Conservation (phyloP, 1,284 basidiomycete species). For the Irpex sp. region DNA sequence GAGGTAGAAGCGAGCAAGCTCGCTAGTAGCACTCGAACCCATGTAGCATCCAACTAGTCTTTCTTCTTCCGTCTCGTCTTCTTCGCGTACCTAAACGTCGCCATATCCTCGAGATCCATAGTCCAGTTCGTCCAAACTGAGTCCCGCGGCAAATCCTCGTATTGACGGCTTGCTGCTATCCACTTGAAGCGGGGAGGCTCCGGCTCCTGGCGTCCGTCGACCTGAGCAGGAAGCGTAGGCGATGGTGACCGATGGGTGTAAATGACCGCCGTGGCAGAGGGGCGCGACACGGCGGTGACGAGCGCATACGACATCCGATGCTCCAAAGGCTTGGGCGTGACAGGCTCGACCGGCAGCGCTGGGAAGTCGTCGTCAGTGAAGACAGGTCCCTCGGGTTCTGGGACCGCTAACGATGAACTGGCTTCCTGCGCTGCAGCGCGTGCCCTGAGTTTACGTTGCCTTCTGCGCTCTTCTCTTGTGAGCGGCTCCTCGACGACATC, state of each 20-base stretch:
- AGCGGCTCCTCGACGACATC: not conserved
- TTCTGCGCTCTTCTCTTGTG: not conserved
- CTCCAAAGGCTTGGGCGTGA: not conserved
- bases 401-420: not conserved
- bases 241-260: not conserved
- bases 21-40: not conserved
- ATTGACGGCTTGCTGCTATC: not conserved
- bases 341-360: not conserved
- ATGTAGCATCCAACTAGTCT: no score
- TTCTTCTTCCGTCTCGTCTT: not conserved
- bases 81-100: not conserved
- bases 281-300: not conserved
- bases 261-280: not conserved
- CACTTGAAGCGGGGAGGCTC: not conserved
- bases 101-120: not conserved
- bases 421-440: not conserved
- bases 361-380: not conserved
- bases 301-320: not conserved
- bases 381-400: not conserved
- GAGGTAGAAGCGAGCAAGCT: not conserved
- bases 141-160: not conserved
- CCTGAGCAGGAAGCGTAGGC: not conserved
- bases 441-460: not conserved
- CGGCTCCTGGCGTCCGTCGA: not conserved
- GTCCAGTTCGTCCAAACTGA: not conserved